These are phyloP conservation scores for Podospora fimiseda DNA, from an alignment of 495 filamentous ascomycete genomes.

Conservation along the genomic window DNA sequence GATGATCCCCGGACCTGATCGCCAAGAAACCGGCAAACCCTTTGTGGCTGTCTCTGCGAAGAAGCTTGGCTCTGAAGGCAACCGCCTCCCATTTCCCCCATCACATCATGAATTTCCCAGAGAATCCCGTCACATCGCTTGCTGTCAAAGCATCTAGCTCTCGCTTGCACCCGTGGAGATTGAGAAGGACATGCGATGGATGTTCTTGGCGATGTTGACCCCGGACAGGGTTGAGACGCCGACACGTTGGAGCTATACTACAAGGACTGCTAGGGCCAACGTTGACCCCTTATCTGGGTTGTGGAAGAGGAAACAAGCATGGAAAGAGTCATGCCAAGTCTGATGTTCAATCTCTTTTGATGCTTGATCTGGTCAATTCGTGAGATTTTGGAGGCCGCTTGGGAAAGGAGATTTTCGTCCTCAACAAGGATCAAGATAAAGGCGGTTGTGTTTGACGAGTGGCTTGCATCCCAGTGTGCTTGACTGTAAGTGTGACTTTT, in stretches of 20 bases:
- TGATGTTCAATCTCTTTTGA: too few species aligned
- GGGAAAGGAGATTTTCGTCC: too few species aligned
- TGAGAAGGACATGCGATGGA: background rate
- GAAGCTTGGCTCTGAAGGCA: background rate
- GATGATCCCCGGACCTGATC: background rate
- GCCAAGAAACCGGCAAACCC: background rate
- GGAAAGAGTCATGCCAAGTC: too few species aligned
- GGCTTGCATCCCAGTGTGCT: too few species aligned
- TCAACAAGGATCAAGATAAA: too few species aligned
- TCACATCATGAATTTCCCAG: background rate
- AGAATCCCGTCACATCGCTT: background rate
- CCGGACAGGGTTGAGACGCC: slow-evolving; percentile 2
- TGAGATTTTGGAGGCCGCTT: too few species aligned
- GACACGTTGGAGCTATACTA: background rate
- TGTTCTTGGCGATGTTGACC: background rate
- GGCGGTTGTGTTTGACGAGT: too few species aligned
- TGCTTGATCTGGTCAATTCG: too few species aligned
- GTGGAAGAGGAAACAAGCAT: too few species aligned
- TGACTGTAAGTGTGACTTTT: too few species aligned
- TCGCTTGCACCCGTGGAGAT: background rate
- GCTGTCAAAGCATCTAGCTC: background rate
- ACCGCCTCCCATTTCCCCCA: too few species aligned
- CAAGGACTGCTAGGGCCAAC: background rate
- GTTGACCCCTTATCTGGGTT: too few species aligned
- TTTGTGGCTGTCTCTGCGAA: background rate